Evolutionary conservation across 805 yeast species (phyloP).

Genomic region (Wickerhamiella allomyrinae): DNA sequence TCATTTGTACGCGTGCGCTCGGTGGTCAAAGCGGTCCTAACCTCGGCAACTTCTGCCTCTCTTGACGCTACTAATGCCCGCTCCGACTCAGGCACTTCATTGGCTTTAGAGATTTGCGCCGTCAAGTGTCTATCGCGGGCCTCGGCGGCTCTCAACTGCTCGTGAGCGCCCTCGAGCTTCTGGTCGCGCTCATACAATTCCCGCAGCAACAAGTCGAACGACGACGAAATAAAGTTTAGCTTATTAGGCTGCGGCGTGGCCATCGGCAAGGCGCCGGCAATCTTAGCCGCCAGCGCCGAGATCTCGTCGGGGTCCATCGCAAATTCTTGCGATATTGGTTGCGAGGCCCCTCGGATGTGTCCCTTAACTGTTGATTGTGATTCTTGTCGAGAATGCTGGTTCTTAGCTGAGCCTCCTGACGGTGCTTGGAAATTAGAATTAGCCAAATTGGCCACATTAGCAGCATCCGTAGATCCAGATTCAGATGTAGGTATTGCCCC

Average conservation of each 20-base stretch:
- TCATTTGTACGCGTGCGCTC: constrained; percentile 15
- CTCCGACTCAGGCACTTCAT: neutral
- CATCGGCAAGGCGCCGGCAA: constrained; percentile 9
- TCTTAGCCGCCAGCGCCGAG: constrained; percentile 5
- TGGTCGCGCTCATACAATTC: constrained; percentile 10
- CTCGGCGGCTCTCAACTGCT: constrained; percentile 12
- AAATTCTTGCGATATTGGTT: neutral
- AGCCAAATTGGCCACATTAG: no score
- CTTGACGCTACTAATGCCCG: neutral
- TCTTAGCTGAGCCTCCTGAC: no score
- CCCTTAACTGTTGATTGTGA: neutral
- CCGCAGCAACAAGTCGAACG: constrained; percentile 11
- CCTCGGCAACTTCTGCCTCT: constrained; percentile 4
- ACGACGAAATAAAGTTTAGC: constrained; percentile 7
- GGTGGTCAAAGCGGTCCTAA: constrained; percentile 7
- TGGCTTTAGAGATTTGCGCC: neutral
- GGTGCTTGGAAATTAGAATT: no score
- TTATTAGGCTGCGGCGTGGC: constrained; percentile 13
- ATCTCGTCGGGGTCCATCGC: neutral
- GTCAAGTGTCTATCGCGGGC: constrained; percentile 9
- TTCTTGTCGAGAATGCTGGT: neutral
- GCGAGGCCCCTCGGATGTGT: neutral
- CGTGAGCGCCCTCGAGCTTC: constrained; percentile 10
- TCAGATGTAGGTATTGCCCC: neutral
- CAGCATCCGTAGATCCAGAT: no score